Base-by-base conservation (phyloP, 163 green algal species). In the Trebouxiophyceae sp. region DNA sequence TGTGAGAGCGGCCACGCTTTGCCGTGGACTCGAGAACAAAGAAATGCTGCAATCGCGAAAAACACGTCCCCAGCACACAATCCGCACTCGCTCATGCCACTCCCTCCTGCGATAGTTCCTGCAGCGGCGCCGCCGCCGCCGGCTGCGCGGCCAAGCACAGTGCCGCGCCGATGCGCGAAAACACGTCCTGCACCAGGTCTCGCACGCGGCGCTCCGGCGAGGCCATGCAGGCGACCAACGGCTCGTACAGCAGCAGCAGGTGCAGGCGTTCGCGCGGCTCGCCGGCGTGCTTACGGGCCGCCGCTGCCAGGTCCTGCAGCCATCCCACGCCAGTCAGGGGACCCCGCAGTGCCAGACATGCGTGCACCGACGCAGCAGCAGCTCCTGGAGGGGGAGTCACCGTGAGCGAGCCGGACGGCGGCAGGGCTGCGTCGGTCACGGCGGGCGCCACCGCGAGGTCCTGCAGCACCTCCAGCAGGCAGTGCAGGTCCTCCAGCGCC, bases 401-500 rank as follows among this genome's bases (percentile, higher is more conserved):
- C 58, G 66, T 33, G 16, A 72, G 30, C 2, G 19, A 8, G 8
- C 20, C 24, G 22, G 46, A 30, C 7, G 32, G 44, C 5, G 45
- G 28, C 27, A 81, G n/a, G 0, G 65, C 66, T 19, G 65, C 69
- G 33, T 83, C 75, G 4, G 67, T 66, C 20, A 87, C 78, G 12
- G 54, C 45, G 2, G 72, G 75, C 0, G 72, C 60, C 54, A 87
- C 30, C 0, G 59, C 75, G 68, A 87, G 76, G 22, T 57, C 56
- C n/a, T 71, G 66, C 34, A 81, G 70, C 33, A 86, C 75, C 57
- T 91, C 85, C 55, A 91, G 47, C 32, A 84, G 67, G 63, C 83
- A 87, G 6, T 84, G 59, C 19, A 81, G 72, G 62, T 88, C 79
- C 28, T 84, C 81, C 46, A 87, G 58, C 1, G 30, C 23, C 5